phyloP scores from a whole-genome alignment of 257 asterid species.

The Rauvolfia tetraphylla region DNA sequence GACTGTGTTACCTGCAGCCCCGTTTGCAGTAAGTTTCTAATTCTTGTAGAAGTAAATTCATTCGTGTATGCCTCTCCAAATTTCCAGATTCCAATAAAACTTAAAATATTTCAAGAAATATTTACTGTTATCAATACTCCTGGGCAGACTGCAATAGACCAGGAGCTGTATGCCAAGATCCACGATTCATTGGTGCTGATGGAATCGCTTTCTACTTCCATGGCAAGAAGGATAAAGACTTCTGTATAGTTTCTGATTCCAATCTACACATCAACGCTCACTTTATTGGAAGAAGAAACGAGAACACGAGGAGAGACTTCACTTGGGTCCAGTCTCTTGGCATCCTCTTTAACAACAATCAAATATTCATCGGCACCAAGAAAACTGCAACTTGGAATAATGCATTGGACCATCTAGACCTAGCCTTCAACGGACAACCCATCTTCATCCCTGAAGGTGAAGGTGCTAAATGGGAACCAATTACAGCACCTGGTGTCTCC shows the following conservation, averaged over 20 bases:
- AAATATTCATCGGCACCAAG: conserved; percentile 11
- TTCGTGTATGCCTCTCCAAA: neutral
- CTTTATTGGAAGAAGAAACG: conserved; percentile 26
- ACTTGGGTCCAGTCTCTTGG: conserved; percentile 25
- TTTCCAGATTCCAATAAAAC: neutral
- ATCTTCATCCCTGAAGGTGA: conserved; percentile 10
- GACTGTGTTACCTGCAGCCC: conserved; percentile 36
- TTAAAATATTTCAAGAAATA: neutral
- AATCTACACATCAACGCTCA: conserved; percentile 27
- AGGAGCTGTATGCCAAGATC: conserved; percentile 24
- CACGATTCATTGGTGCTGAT: conserved; percentile 23
- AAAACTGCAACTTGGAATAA: conserved; percentile 20
- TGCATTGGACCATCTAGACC: conserved; percentile 10
- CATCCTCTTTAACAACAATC: conserved; percentile 19
- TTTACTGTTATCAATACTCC: neutral
- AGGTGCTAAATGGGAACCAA: conserved; percentile 17
- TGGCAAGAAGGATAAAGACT: conserved; percentile 18
- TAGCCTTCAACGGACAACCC: conserved; percentile 13
- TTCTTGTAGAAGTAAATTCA: neutral
- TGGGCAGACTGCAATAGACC: conserved; percentile 17
- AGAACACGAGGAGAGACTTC: conserved; percentile 19
- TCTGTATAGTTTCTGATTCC: conserved; percentile 25
- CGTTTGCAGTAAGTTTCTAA: conserved; percentile 47
- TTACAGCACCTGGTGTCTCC: neutral
- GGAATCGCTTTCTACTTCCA: conserved; percentile 29